Conservation (phyloP, 768 basidiomycete genomes). For the Agaricus blazei region DNA sequence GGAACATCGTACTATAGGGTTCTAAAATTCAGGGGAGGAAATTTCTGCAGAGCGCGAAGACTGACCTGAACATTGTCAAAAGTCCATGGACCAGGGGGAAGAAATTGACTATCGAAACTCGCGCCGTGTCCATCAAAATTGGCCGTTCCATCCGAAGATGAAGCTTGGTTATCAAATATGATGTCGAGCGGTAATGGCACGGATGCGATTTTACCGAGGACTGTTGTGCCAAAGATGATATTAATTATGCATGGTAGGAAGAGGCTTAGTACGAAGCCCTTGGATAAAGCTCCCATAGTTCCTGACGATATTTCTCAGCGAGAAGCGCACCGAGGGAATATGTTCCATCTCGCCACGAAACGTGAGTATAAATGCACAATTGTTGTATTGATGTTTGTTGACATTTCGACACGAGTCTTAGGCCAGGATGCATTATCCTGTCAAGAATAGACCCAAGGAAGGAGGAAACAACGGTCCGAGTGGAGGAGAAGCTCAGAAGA, state of each 20-base stretch:
- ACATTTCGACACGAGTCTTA: no score
- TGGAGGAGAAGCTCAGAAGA: no score
- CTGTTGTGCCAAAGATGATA: not conserved
- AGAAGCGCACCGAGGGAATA: not conserved
- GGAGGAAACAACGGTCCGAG: no score
- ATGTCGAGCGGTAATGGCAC: constrained; percentile 20
- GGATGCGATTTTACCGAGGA: constrained; percentile 16
- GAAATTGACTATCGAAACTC: constrained; percentile 34
- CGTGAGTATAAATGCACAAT: no score
- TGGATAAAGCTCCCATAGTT: not conserved
- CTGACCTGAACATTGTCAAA: constrained; percentile 35
- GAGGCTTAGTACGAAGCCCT: not conserved
- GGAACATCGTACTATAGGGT: constrained; percentile 37
- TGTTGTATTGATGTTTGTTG: no score
- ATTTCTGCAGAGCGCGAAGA: not conserved
- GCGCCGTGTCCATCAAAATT: constrained; percentile 34
- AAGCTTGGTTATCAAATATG: constrained; percentile 39
- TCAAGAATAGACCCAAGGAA: no score
- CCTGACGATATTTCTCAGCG: not conserved
- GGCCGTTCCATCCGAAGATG: constrained; percentile 32
- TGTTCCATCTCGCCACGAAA: not conserved
- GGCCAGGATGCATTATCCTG: no score
- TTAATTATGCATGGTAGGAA: not conserved
- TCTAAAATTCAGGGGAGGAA: not conserved
- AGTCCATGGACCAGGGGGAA: constrained; percentile 33